Evolutionary conservation across 768 basidiomycete species (phyloP), one percentile per base, ranked within the genome.

Genomic region (Cystoderma amianthinum): DNA sequence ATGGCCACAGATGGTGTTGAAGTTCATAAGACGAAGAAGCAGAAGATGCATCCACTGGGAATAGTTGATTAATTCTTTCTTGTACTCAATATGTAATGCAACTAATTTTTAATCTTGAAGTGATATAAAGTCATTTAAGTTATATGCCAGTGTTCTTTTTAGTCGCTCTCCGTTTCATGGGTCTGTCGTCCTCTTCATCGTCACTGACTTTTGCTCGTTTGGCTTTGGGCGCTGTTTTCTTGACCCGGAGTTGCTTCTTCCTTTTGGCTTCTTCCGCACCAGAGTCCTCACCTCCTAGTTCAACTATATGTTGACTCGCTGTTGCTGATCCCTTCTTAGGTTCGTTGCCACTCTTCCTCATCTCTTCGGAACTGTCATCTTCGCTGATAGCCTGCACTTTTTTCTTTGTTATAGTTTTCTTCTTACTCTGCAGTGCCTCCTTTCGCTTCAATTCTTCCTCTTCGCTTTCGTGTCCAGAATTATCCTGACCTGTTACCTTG

Each of bases 1-100:
- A 48, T 53, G 16, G 38, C 48, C 5, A 43, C 41, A 9, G 49
- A 51, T 21, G 62, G 60, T 4, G 55, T 42, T 13, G 58, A 61
- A 6, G 47, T 49, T 34, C 58, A 63, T 30, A 64, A 57, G 40
- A 36, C 47, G 19, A 72, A 69, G 52, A 66, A 58, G 43, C 51
- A 57, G 39, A 69, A 57, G 48, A 57, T 56, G 4, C 54, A 51
- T 39, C 22, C 46, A 19, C 23, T 10, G 13, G 16, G 21, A 12
- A 12, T 38, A 6, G 21, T 19, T 12, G 16, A 38, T 9, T 10
- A 12, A 9, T 7, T 12, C 12, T 10, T 38, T 38, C 19, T 10
- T 7, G n/a, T 38, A 30, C 15, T 30, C 28, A 9, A 9, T 30
- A 9, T 15, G 9, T 30, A 9, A 9, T 30, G 28, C 28, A 30